Conservation (phyloP, 2,329 filamentous ascomycete species). For the Xylariaceae sp. region DNA sequence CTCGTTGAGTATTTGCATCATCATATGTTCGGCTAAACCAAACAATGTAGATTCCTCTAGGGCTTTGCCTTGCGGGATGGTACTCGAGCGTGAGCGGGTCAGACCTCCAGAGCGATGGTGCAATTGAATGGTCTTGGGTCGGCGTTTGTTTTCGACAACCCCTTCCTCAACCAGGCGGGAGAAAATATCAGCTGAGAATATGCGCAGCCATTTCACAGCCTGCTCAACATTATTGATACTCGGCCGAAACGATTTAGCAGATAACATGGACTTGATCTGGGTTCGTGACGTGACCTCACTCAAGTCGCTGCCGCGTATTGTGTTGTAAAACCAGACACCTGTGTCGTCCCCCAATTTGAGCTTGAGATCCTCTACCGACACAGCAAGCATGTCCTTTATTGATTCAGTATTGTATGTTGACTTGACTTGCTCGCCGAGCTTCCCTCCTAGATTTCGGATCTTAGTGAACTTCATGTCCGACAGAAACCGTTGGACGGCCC, state of each 20-base stretch:
- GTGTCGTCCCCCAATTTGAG: constrained; percentile 76
- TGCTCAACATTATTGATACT: constrained; percentile 73
- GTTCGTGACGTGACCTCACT: constrained; percentile 88
- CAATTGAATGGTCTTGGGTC: constrained; percentile 79
- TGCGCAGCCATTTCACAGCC: constrained; percentile 77
- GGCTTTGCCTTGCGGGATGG: constrained; percentile 69
- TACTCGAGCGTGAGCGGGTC: constrained; percentile 66
- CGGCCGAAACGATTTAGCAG: constrained; percentile 89
- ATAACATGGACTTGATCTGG: constrained; percentile 95
- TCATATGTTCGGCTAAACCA: constrained; percentile 67
- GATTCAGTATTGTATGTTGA: constrained; percentile 76
- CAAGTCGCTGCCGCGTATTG: constrained; percentile 76
- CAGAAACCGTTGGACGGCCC: constrained; percentile 74
- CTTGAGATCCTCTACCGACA: constrained; percentile 71
- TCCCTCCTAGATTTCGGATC: constrained; percentile 90
- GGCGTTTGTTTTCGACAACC: constrained; percentile 76
- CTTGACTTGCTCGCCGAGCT: constrained; percentile 81
- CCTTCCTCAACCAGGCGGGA: constrained; percentile 86
- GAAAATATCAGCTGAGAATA: constrained; percentile 89
- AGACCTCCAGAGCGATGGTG: constrained; percentile 73
- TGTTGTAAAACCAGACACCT: constrained; percentile 77
- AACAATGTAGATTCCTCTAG: constrained; percentile 70
- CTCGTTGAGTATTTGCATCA: constrained; percentile 72
- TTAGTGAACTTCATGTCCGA: constrained; percentile 87
- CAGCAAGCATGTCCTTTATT: constrained; percentile 66